Percentiles rank a stretch among this genome's conserved stretches.
phyloP scores from a whole-genome alignment of 1,284 basidiomycete genomes.

The Sporisorium sorghi region DNA sequence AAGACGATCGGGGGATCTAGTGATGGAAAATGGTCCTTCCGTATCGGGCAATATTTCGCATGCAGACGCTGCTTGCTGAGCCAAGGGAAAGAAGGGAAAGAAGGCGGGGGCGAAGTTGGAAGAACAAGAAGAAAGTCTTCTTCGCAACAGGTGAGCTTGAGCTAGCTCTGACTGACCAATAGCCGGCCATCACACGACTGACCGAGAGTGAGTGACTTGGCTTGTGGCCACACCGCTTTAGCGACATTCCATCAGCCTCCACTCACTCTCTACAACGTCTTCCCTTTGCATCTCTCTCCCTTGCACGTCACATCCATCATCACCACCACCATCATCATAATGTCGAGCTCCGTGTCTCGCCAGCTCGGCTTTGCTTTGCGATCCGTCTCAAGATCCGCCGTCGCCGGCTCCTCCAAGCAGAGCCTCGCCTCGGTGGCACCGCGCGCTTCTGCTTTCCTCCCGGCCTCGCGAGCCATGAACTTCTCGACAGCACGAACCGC shows the following conservation, averaged over 20 bases:
- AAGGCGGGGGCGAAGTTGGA: constrained; percentile 2
- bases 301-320: not conserved
- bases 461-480: constrained; percentile 26
- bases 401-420: constrained; percentile 41
- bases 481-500: constrained; percentile 38
- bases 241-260: constrained; percentile 7
- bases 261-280: not conserved
- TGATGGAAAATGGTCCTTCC: not conserved
- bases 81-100: not conserved
- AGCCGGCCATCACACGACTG: not conserved
- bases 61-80: not conserved
- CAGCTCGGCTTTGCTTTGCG: constrained; percentile 38
- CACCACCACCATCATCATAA: constrained; percentile 2
- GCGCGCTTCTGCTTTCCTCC: constrained; percentile 15
- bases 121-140: constrained; percentile 5
- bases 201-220: not conserved
- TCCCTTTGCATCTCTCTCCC: not conserved
- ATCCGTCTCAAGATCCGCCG: constrained; percentile 31
- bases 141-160: not conserved
- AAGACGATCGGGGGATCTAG: not conserved
- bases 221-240: not conserved
- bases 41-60: not conserved
- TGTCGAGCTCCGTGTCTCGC: constrained; percentile 45
- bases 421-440: constrained; percentile 26
- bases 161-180: not conserved